Evolutionary conservation across 176 grass and related monocot genomes (phyloP).

Genomic region (barley (Hordeum vulgare)): MorexV3_pseudomolecules_assembly NC_058524.1:597855304-597855803

Average conservation of each 20-base stretch:
- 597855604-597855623: slow-evolving; percentile 43
- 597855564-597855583: slow-evolving; percentile 28
- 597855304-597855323: too few relatives aligned
- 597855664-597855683: slow-evolving; percentile 15
- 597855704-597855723: slow-evolving; percentile 38
- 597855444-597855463: slow-evolving; percentile 34
- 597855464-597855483: slow-evolving; percentile 49
- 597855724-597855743: slow-evolving; percentile 52
- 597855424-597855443: slow-evolving; percentile 24
- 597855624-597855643: slow-evolving; percentile 49
- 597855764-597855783: slow-evolving; percentile 26
- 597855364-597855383: too few relatives aligned
- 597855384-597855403: slow-evolving; percentile 19
- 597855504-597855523: slow-evolving; percentile 21
- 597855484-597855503: too few relatives aligned
- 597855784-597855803: slow-evolving; percentile 45
- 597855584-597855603: slow-evolving; percentile 50
- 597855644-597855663: slow-evolving; percentile 40
- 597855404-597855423: slow-evolving; percentile 19
- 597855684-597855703: slow-evolving; percentile 31
- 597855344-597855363: too few relatives aligned
- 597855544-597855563: slow-evolving; percentile 15
- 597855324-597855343: too few relatives aligned
- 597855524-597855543: slow-evolving; percentile 49
- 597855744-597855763: slow-evolving; percentile 43